Conservation (phyloP, 768 basidiomycete genomes). For the Calocybe gangraenosa region DNA sequence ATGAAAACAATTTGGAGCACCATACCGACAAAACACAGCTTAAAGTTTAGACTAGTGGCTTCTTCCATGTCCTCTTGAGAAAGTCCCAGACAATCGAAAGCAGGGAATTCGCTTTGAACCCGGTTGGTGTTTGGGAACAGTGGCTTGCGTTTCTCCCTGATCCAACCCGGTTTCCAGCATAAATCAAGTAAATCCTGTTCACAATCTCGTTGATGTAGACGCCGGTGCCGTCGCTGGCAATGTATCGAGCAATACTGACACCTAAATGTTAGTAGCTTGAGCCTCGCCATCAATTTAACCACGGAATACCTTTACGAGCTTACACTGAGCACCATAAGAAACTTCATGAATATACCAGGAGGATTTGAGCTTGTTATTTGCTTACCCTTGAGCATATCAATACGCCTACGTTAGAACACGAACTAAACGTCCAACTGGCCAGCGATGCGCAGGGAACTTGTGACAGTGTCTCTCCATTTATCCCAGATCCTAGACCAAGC, state of each 20-base stretch:
- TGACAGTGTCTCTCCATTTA: conserved; percentile 16
- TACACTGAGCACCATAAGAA: conserved; percentile 3
- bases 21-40: conserved; percentile 22
- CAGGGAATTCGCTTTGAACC: conserved; percentile 17
- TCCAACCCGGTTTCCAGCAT: conserved; percentile 32
- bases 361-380: background rate
- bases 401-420: conserved; percentile 4
- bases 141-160: conserved; percentile 25
- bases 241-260: conserved; percentile 30
- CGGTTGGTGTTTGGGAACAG: conserved; percentile 5
- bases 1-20: background rate
- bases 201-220: conserved; percentile 30
- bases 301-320: conserved; percentile 9
- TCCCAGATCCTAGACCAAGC: conserved; percentile 25
- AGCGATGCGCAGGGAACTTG: conserved; percentile 17
- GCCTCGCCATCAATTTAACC: too few relatives aligned
- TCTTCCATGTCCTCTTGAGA: conserved; percentile 28
- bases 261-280: background rate
- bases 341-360: background rate
- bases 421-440: conserved; percentile 4
- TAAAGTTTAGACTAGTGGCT: conserved; percentile 21
- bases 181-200: conserved; percentile 24
- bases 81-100: conserved; percentile 30
- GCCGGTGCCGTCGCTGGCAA: conserved; percentile 32
- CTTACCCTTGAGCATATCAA: conserved; percentile 26